phyloP scores from a whole-genome alignment of 768 basidiomycete species.

The Fomitopsis serialis region DNA sequence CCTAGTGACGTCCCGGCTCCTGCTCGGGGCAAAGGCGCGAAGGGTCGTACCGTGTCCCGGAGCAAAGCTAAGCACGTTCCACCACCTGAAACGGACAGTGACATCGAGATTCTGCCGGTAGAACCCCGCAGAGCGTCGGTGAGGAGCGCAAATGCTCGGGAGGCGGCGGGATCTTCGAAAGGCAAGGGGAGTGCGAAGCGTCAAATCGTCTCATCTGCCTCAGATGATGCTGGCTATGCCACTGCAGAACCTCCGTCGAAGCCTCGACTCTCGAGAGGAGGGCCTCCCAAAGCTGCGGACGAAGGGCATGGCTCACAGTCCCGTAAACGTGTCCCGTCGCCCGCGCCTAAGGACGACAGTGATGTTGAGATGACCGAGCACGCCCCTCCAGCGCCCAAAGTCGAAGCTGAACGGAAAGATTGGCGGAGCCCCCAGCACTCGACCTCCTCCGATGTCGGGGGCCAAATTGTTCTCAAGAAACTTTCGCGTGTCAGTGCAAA shows the following conservation, averaged over 20 bases:
- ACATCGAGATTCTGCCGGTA: conserved; percentile 11
- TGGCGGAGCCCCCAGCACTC: not conserved
- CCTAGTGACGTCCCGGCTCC: conserved; percentile 2
- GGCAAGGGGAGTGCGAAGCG: conserved; percentile 3
- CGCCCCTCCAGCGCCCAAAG: not conserved
- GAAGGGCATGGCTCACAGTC: conserved; percentile 1
- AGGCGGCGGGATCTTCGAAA: not conserved
- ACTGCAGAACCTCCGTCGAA: conserved; percentile 15
- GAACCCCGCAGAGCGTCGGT: conserved; percentile 5
- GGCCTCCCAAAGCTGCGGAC: conserved; percentile 5
- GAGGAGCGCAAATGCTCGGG: not conserved
- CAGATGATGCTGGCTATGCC: conserved; percentile 22
- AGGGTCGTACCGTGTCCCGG: conserved; percentile 10
- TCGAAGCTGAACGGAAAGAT: not conserved
- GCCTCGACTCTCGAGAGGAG: not conserved
- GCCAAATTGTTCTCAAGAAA: not conserved
- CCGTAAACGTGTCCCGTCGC: not conserved
- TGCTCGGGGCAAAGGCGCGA: conserved; percentile 1
- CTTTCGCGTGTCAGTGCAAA: not conserved
- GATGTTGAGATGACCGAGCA: not conserved
- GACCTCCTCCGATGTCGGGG: not conserved
- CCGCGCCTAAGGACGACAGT: not conserved
- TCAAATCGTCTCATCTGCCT: conserved; percentile 11
- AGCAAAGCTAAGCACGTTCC: conserved; percentile 10
- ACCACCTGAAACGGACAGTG: conserved; percentile 6